Evolutionary conservation across 176 grass and related monocot genomes (phyloP).

Genomic region (Triticum aestivum): IWGSC_CS_RefSeq_v2.1 NC_057810.1:628549223-628549722

Average conservation of each 20-base stretch:
- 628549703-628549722: not conserved
- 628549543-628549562: not conserved
- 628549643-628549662: not conserved
- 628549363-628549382: not conserved
- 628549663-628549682: not conserved
- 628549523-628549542: not conserved
- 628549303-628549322: not conserved
- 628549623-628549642: not conserved
- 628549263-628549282: not conserved
- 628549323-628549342: not conserved
- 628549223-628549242: not conserved
- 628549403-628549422: not conserved
- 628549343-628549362: not conserved
- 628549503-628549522: not conserved
- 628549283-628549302: not conserved
- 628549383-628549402: not conserved
- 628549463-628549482: not conserved
- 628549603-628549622: not conserved
- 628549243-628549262: not conserved
- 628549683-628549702: not conserved
- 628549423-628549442: conserved; percentile 26
- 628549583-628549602: not conserved
- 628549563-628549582: not conserved
- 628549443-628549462: not conserved
- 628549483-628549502: conserved; percentile 15